Percentiles rank a stretch among this genome's conserved stretches.
Conservation (phyloP, 225 moss, liverwort and hornwort species). For the Pleurozium schreberi region DNA sequence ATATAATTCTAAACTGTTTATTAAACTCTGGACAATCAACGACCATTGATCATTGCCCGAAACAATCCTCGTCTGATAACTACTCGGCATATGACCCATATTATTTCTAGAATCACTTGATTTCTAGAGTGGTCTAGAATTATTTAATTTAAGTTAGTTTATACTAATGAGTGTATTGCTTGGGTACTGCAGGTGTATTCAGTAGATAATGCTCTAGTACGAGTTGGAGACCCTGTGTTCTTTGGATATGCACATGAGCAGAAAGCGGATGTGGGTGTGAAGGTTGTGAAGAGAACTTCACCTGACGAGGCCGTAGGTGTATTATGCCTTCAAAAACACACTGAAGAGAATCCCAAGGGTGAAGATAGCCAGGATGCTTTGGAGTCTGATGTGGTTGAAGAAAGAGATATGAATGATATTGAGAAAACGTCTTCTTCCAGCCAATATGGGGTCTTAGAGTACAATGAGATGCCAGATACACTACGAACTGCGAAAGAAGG, state of each 20-base stretch:
- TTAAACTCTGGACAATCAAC: neutral
- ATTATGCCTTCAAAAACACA: conserved; percentile 32
- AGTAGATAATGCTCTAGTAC: conserved; percentile 73
- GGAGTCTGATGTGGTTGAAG: conserved; percentile 1
- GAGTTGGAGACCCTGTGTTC: conserved; percentile 90
- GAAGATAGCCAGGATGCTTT: neutral
- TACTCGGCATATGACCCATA: neutral
- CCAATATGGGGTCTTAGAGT: conserved; percentile 62
- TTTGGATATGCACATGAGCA: conserved; percentile 66
- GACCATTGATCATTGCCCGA: neutral
- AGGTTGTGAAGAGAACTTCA: conserved; percentile 53
- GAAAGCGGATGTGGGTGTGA: conserved; percentile 65
- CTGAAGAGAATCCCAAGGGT: neutral
- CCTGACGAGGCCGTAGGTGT: conserved; percentile 80
- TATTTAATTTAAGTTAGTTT: neutral
- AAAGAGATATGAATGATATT: neutral
- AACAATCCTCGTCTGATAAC: neutral
- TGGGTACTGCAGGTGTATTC: conserved; percentile 56
- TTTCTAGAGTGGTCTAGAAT: neutral
- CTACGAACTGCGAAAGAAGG: conserved; percentile 43
- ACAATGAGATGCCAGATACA: conserved; percentile 58
- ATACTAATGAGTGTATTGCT: neutral
- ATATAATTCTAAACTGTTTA: neutral
- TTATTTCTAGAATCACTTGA: neutral
- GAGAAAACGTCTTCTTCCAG: neutral